Percentiles rank a stretch among this genome's conserved stretches.
Evolutionary conservation across 768 basidiomycete species (phyloP).

Genomic region (Mycena galericulata): DNA sequence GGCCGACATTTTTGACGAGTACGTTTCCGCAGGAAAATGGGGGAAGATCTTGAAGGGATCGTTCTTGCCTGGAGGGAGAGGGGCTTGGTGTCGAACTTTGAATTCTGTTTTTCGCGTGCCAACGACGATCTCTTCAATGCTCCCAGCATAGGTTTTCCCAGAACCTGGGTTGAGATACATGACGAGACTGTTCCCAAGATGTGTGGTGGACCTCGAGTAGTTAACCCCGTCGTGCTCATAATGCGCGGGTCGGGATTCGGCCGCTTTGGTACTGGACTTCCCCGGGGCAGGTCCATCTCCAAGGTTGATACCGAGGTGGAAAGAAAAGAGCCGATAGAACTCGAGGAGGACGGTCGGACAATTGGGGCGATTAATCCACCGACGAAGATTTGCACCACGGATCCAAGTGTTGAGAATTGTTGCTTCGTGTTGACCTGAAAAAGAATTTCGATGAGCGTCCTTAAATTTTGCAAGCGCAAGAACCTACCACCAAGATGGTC

Average conservation of each 20-base stretch:
- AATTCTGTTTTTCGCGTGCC: background rate
- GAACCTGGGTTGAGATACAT: background rate
- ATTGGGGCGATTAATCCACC: conserved; percentile 36
- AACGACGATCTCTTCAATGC: conserved; percentile 1
- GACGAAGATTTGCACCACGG: conserved; percentile 25
- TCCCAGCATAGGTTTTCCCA: background rate
- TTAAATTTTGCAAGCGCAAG: background rate
- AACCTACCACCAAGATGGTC: conserved; percentile 40
- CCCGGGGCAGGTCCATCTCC: background rate
- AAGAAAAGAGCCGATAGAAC: conserved; percentile 17
- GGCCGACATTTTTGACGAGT: conserved; percentile 6
- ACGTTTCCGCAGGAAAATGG: conserved; percentile 13
- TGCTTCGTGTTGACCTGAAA: conserved; percentile 20
- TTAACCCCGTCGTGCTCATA: background rate
- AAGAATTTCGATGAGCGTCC: background rate
- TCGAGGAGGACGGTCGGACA: conserved; percentile 24
- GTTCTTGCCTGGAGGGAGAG: conserved; percentile 6
- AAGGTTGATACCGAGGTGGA: conserved; percentile 22
- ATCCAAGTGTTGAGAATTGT: conserved; percentile 26
- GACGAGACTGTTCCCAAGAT: conserved; percentile 21
- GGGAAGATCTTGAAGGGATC: conserved; percentile 20
- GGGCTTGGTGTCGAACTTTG: conserved; percentile 2
- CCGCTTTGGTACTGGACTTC: background rate
- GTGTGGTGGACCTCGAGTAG: conserved; percentile 12
- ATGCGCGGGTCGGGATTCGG: conserved; percentile 1